phyloP scores from a whole-genome alignment of 805 yeast genomes.

The Blastobotrys americana region DNA sequence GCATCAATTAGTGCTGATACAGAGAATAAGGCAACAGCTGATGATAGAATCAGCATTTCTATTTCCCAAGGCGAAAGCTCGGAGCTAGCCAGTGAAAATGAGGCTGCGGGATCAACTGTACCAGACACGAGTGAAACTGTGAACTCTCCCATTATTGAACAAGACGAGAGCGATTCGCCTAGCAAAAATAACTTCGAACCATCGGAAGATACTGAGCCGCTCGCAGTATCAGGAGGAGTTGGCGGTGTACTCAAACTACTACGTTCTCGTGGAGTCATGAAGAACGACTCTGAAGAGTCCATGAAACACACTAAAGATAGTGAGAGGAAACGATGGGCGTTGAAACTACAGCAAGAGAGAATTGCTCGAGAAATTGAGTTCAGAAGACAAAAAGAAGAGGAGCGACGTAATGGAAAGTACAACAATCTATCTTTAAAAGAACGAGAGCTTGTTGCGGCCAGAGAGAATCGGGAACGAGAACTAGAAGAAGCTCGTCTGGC shows the following conservation, averaged over 20 bases:
- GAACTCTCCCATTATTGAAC: background rate
- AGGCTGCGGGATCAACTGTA: constrained; percentile 2
- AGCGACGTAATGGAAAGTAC: constrained; percentile 20
- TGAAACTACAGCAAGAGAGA: constrained; percentile 16
- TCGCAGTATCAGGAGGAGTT: constrained; percentile 28
- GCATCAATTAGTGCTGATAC: constrained; percentile 16
- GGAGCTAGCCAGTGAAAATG: constrained; percentile 1
- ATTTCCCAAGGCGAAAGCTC: background rate
- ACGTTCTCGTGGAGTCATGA: constrained; percentile 25
- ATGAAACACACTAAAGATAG: constrained; percentile 20
- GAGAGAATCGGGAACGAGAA: constrained; percentile 24
- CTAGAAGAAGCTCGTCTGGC: constrained; percentile 28
- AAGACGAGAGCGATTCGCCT: background rate
- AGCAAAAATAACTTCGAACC: constrained; percentile 7
- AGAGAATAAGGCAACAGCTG: constrained; percentile 9
- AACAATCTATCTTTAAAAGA: constrained; percentile 28
- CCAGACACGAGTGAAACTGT: background rate
- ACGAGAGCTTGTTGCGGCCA: constrained; percentile 27
- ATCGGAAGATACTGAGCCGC: constrained; percentile 17
- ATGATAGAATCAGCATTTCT: constrained; percentile 4
- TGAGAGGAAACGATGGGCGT: constrained; percentile 18
- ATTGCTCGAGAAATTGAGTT: constrained; percentile 20
- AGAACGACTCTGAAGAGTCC: constrained; percentile 10
- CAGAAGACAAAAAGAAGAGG: constrained; percentile 19
- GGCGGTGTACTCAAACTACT: constrained; percentile 34